Conservation (phyloP, 352 stramenopile species). For the Elongisporangium anandrum region DNA sequence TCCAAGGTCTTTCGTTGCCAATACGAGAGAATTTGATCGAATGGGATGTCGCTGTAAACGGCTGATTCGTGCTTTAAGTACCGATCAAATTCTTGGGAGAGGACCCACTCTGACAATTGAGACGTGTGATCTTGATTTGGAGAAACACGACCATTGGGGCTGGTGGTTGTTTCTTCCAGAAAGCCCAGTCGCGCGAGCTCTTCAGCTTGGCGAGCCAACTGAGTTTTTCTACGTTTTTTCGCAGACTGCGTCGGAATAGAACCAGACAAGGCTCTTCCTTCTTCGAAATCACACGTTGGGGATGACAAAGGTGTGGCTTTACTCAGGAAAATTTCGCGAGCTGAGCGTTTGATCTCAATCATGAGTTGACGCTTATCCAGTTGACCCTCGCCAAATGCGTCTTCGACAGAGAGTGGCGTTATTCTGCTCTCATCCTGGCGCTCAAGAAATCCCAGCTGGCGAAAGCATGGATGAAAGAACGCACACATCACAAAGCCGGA, state of each 20-base stretch:
- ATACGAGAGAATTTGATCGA: conserved; percentile 14
- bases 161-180: conserved; percentile 3
- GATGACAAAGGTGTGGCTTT: too few relatives aligned
- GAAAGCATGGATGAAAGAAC: conserved; percentile 22
- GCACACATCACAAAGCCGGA: conserved; percentile 5
- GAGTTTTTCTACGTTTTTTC: conserved; percentile 11
- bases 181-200: conserved; percentile 13
- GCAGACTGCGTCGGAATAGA: not conserved
- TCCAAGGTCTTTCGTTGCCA: conserved; percentile 21
- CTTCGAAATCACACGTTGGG: not conserved
- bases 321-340: too few relatives aligned
- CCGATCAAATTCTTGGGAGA: conserved; percentile 12
- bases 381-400: not conserved
- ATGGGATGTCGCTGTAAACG: conserved; percentile 10
- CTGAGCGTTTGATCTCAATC: not conserved
- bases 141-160: too few relatives aligned
- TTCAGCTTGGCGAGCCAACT: conserved; percentile 10
- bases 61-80: conserved; percentile 16
- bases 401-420: not conserved
- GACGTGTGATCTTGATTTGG: not conserved
- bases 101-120: not conserved
- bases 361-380: not conserved
- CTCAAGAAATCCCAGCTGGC: conserved; percentile 13
- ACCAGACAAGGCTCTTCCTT: not conserved
- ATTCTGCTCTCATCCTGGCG: not conserved